A percentile compares a stretch with the other conserved stretches of the same genome.
These are phyloP conservation scores for Xylaria palmicola DNA, from an alignment of 495 filamentous ascomycete genomes.

Conservation along the genomic window DNA sequence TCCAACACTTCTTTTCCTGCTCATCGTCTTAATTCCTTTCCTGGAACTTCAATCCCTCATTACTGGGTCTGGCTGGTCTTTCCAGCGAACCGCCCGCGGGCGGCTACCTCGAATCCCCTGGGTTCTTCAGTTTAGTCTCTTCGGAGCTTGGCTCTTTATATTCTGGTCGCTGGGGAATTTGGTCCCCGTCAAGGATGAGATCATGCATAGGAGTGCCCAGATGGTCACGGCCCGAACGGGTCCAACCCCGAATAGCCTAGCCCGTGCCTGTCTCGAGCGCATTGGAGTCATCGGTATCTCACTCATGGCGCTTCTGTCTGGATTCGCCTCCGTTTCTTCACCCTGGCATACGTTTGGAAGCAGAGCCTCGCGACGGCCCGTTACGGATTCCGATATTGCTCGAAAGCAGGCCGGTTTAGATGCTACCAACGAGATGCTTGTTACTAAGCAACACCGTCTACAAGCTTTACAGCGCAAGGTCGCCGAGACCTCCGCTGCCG, in stretches of 20 bases:
- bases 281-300: conserved; percentile 80
- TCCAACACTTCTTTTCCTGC: conserved; percentile 60
- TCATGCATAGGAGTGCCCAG: conserved; percentile 24
- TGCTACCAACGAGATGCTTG: conserved; percentile 72
- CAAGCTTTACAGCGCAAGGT: conserved; percentile 64
- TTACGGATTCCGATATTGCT: conserved; percentile 67
- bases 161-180: conserved; percentile 75
- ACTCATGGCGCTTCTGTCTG: conserved; percentile 77
- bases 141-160: conserved; percentile 59
- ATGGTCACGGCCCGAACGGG: conserved; percentile 23
- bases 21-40: conserved; percentile 67
- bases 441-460: conserved; percentile 65
- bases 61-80: conserved; percentile 56
- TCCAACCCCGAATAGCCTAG: conserved; percentile 38
- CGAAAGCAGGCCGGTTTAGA: conserved; percentile 72
- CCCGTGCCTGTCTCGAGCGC: conserved; percentile 71
- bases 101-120: conserved; percentile 52
- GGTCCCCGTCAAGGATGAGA: conserved; percentile 54
- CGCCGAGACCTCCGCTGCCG: conserved; percentile 39
- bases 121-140: conserved; percentile 55
- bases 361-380: conserved; percentile 47
- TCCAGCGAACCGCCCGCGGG: conserved; percentile 51
- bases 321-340: conserved; percentile 76
- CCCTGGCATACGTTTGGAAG: conserved; percentile 78
- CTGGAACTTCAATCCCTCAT: conserved; percentile 69